These are phyloP conservation scores for Lipomyces spencermartinsiae DNA, from an alignment of 805 yeast species.

Conservation along the genomic window DNA sequence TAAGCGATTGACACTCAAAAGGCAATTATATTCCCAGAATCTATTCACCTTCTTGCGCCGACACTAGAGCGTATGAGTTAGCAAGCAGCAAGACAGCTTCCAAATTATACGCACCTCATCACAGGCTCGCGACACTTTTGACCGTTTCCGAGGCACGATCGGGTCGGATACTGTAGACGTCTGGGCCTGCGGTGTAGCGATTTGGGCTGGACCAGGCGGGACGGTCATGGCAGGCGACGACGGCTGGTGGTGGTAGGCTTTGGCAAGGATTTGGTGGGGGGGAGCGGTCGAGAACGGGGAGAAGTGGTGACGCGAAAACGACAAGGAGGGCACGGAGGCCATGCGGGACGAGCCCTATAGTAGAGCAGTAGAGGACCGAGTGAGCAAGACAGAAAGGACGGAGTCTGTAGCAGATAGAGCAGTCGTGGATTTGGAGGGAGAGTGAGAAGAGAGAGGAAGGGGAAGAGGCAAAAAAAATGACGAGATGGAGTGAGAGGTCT, in stretches of 20 bases:
- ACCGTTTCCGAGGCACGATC: conserved; percentile 53
- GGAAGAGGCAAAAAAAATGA: background rate
- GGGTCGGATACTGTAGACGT: background rate
- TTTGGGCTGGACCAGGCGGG: background rate
- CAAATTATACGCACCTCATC: conserved; percentile 49
- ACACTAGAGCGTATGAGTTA: conserved; percentile 42
- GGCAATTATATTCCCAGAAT: too few species aligned
- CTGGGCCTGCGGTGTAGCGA: conserved; percentile 4
- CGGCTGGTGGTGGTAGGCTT: background rate
- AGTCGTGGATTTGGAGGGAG: background rate
- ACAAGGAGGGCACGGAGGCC: background rate
- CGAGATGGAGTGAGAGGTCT: background rate
- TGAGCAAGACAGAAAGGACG: background rate
- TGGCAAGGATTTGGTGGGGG: background rate
- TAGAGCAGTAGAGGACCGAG: background rate
- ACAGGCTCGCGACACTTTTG: conserved; percentile 65
- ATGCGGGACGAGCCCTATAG: conserved; percentile 8
- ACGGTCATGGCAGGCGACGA: background rate
- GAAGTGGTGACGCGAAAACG: background rate
- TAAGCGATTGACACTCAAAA: background rate
- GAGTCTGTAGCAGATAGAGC: background rate
- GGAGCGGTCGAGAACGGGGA: background rate
- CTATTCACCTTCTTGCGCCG: conserved; percentile 50
- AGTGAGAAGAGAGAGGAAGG: background rate
- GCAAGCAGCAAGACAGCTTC: background rate